Evolutionary conservation across 2,329 filamentous ascomycete species (phyloP).

Genomic region (Fusarium proliferatum): DNA sequence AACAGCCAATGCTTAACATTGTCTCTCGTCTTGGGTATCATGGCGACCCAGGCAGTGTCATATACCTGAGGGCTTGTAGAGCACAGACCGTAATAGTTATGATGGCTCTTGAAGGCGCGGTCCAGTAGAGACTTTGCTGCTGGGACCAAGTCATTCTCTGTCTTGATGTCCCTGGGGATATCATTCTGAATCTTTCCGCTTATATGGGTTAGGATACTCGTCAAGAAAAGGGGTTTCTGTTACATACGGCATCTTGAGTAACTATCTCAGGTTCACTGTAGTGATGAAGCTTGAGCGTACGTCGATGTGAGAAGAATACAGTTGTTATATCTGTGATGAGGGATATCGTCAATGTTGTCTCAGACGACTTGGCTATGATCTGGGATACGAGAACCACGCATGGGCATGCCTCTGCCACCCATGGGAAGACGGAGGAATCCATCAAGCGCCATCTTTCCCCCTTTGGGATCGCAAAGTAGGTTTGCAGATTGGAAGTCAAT

Average conservation of each 20-base stretch:
- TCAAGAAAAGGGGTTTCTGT: accelerated
- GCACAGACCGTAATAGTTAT: not conserved
- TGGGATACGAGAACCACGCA: accelerated
- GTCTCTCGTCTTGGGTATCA: not conserved
- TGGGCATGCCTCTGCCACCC: too few species aligned
- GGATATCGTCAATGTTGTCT: accelerated
- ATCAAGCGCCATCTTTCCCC: not conserved
- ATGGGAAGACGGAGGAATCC: too few species aligned
- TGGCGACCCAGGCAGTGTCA: conserved; percentile 7
- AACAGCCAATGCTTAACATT: not conserved
- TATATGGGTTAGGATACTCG: accelerated
- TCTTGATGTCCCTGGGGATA: accelerated
- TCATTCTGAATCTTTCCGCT: accelerated
- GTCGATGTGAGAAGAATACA: accelerated
- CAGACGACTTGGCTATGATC: accelerated
- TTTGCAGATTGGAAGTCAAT: accelerated
- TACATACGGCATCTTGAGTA: not conserved
- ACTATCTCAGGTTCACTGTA: accelerated
- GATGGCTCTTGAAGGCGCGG: not conserved
- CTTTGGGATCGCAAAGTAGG: too few species aligned
- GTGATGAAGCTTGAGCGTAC: not conserved
- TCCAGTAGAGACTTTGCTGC: not conserved
- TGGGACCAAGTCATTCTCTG: too few species aligned
- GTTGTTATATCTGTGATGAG: accelerated
- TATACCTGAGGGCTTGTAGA: not conserved